A percentile compares a stretch with the other conserved stretches of the same genome.
Evolutionary conservation across 2,329 filamentous ascomycete species (phyloP).

Genomic region (Aspergillus fischeri): DNA sequence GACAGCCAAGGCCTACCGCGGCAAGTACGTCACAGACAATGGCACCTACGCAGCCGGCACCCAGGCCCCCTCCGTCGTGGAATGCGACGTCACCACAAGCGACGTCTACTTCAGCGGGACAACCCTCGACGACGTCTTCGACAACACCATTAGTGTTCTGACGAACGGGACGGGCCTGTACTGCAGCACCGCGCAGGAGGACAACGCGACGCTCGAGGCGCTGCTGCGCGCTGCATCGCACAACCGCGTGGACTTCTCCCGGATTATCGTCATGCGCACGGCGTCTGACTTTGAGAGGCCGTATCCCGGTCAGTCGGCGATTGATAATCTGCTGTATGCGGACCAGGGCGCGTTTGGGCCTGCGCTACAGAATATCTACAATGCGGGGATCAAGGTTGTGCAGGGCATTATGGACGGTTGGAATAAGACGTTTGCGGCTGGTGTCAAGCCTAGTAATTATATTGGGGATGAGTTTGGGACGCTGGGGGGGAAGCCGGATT

Average conservation of each 20-base stretch:
- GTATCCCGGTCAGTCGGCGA: conserved; percentile 53
- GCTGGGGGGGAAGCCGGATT: conserved; percentile 62
- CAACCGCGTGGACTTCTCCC: conserved; percentile 60
- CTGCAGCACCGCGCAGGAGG: conserved; percentile 69
- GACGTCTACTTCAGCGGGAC: conserved; percentile 68
- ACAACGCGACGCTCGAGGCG: conserved; percentile 65
- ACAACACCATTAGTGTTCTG: conserved; percentile 58
- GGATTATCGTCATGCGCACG: conserved; percentile 65
- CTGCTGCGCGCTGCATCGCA: conserved; percentile 57
- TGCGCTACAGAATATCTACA: conserved; percentile 63
- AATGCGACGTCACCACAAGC: conserved; percentile 65
- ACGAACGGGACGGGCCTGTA: conserved; percentile 66
- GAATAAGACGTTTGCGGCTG: conserved; percentile 55
- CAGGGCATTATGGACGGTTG: conserved; percentile 60
- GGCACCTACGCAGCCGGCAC: conserved; percentile 41
- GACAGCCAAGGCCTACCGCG: conserved; percentile 51
- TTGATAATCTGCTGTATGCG: conserved; percentile 56
- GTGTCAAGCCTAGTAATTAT: conserved; percentile 60
- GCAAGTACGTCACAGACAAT: conserved; percentile 42
- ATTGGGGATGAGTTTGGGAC: conserved; percentile 68
- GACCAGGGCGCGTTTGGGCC: conserved; percentile 62
- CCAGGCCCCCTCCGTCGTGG: conserved; percentile 52
- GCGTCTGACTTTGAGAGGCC: conserved; percentile 70
- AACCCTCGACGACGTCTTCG: conserved; percentile 59
- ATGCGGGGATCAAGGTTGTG: conserved; percentile 62